Evolutionary conservation across 1,284 basidiomycete species (phyloP).

Genomic region (Schizophyllum commune): DNA sequence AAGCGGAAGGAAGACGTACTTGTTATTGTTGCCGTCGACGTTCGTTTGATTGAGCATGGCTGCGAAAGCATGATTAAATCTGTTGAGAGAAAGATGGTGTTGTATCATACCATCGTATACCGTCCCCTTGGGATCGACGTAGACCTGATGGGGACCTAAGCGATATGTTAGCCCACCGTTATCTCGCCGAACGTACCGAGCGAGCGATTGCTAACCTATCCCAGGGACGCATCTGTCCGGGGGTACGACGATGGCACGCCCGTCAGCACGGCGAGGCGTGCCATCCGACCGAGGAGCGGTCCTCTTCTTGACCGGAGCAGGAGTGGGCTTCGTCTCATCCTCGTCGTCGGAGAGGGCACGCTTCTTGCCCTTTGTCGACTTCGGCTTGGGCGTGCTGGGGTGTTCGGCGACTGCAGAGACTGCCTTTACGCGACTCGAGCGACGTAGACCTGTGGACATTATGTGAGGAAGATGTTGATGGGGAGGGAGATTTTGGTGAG

Average conservation of each 20-base stretch:
- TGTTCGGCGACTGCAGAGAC: neutral
- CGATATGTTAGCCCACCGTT: neutral
- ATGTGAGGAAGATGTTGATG: too few relatives aligned
- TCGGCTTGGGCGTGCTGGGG: neutral
- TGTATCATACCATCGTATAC: conserved; percentile 41
- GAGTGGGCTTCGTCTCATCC: neutral
- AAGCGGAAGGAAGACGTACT: conserved; percentile 27
- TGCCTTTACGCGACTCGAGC: neutral
- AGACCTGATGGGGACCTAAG: conserved; percentile 38
- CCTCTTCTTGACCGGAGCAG: neutral
- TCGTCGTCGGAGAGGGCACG: neutral
- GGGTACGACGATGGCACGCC: neutral
- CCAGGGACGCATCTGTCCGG: neutral
- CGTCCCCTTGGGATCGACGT: conserved; percentile 29
- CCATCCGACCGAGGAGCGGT: neutral
- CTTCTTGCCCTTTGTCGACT: neutral
- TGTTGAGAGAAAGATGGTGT: neutral
- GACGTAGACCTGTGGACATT: too few relatives aligned
- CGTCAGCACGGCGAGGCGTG: neutral
- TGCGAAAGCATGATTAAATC: neutral
- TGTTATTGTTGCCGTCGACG: conserved; percentile 54
- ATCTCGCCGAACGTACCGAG: neutral
- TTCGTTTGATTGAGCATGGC: conserved; percentile 63
- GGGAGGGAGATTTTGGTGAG: too few relatives aligned
- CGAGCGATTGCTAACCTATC: neutral